Conservation (phyloP, 345 rosid genomes). For the Salix dunnii region DNA sequence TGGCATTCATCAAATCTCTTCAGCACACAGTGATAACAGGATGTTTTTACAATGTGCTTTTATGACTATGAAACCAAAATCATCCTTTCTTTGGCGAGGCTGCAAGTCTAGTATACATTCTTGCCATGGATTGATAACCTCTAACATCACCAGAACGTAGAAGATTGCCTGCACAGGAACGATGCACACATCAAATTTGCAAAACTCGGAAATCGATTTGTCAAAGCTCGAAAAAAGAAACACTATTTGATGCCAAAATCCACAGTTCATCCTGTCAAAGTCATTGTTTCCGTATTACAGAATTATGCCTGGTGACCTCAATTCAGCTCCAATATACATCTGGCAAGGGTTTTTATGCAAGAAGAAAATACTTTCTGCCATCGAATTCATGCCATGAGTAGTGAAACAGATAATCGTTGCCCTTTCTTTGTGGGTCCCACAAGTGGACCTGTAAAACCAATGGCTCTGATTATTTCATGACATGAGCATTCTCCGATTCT, state of each 20-base stretch:
- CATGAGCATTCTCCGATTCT: not conserved
- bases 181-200: not conserved
- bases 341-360: not conserved
- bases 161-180: constrained; percentile 60
- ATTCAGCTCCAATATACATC: not conserved
- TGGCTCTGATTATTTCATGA: not conserved
- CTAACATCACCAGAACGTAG: constrained; percentile 85
- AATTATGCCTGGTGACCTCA: not conserved
- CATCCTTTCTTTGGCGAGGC: constrained; percentile 93
- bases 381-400: not conserved
- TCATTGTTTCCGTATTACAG: not conserved
- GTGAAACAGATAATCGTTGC: not conserved
- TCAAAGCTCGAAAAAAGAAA: not conserved
- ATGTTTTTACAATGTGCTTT: not conserved
- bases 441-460: not conserved
- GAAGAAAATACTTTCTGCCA: not conserved
- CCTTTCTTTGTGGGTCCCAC: not conserved
- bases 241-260: not conserved
- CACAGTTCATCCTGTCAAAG: not conserved
- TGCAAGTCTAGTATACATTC: constrained; percentile 85
- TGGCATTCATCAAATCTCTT: not conserved
- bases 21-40: not conserved
- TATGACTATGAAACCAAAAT: constrained; percentile 6
- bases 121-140: constrained; percentile 96
- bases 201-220: not conserved